Percentiles rank a stretch among this genome's conserved stretches.
Conservation (phyloP, 2,329 filamentous ascomycete genomes). For the Sporothrix sp. region DNA sequence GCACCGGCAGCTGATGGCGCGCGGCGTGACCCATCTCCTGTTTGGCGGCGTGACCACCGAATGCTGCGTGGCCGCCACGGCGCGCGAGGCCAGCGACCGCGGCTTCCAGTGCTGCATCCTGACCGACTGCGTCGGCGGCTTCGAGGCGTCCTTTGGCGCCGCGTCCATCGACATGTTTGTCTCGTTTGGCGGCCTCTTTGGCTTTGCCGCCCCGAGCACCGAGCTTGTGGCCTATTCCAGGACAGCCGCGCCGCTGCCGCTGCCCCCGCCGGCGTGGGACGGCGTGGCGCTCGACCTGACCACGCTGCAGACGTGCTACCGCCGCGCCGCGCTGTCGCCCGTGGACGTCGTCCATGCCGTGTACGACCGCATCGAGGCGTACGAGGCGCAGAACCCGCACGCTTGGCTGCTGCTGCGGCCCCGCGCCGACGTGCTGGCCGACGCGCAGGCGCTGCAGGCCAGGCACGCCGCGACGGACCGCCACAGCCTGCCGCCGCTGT, state of each 20-base stretch:
- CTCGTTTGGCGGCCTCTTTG: conserved; percentile 42
- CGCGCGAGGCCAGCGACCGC: conserved; percentile 49
- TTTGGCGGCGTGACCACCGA: conserved; percentile 50
- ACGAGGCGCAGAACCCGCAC: conserved; percentile 35
- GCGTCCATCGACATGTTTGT: conserved; percentile 40
- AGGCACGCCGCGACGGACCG: conserved; percentile 27
- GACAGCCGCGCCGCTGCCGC: conserved; percentile 2
- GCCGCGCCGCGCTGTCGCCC: conserved; percentile 1
- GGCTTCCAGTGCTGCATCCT: conserved; percentile 50
- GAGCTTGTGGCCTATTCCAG: conserved; percentile 28
- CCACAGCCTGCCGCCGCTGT: conserved; percentile 36
- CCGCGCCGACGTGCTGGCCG: conserved; percentile 29
- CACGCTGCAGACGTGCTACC: conserved; percentile 12
- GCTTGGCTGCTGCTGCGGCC: conserved; percentile 41
- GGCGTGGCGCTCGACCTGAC: conserved; percentile 6
- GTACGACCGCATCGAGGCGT: conserved; percentile 38
- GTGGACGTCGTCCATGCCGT: conserved; percentile 9
- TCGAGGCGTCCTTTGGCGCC: conserved; percentile 35
- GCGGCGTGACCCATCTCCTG: conserved; percentile 48
- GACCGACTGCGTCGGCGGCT: conserved; percentile 39
- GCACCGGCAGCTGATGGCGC: conserved; percentile 41
- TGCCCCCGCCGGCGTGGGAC: conserved; percentile 6
- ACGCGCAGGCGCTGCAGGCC: conserved; percentile 30
- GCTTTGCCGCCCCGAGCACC: conserved; percentile 33
- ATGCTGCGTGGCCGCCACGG: conserved; percentile 45